These are phyloP conservation scores for Citrullus mucosospermus DNA, from an alignment of 306 rosid species.

Conservation along the genomic window DNA sequence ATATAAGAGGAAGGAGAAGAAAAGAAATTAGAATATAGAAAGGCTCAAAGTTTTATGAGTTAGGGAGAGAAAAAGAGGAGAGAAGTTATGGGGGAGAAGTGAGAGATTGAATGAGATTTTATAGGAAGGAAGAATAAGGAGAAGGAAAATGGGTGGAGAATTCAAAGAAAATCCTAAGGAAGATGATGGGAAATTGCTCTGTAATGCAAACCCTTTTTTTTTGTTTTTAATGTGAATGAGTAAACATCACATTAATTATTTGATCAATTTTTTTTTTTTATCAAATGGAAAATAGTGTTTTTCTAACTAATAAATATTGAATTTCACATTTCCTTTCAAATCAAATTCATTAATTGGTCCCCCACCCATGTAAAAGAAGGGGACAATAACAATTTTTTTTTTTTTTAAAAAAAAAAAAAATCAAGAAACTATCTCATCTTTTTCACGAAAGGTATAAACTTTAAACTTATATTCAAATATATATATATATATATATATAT, in stretches of 20 bases:
- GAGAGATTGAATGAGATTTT: neutral
- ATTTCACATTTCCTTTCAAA: neutral
- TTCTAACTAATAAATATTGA: neutral
- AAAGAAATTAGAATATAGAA: too few relatives aligned
- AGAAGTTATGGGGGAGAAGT: neutral
- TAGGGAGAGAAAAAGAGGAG: neutral
- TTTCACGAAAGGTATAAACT: too few relatives aligned
- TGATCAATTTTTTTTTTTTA: too few relatives aligned
- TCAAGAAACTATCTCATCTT: too few relatives aligned
- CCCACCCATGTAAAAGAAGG: neutral
- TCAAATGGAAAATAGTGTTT: too few relatives aligned
- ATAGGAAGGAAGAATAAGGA: neutral
- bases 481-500: too few relatives aligned
- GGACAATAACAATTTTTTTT: too few relatives aligned
- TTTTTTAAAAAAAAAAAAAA: too few relatives aligned
- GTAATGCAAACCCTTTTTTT: neutral
- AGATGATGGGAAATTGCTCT: neutral
- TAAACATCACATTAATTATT: neutral
- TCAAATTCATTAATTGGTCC: neutral
- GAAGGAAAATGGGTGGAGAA: neutral
- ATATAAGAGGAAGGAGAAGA: neutral
- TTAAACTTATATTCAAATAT: too few relatives aligned
- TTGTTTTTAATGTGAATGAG: neutral
- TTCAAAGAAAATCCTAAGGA: neutral
- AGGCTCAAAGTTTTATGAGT: neutral